Evolutionary conservation across 306 rosid genomes (phyloP).

Genomic region (Rosa chinensis): DNA sequence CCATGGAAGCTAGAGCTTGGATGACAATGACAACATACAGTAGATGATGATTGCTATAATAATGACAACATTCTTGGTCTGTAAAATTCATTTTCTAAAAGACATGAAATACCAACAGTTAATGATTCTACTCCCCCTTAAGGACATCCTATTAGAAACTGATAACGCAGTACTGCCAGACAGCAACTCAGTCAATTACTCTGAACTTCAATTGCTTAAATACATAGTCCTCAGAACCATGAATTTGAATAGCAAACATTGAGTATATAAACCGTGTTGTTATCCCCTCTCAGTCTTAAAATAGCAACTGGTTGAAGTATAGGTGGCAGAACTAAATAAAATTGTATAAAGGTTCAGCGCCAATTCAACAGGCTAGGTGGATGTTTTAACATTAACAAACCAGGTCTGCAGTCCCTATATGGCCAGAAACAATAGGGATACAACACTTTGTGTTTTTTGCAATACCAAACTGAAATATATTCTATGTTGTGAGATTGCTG

Average conservation of each 20-base stretch:
- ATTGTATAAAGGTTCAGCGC: conserved; percentile 15
- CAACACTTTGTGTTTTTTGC: conserved; percentile 2
- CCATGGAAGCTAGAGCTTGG: neutral
- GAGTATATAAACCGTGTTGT: neutral
- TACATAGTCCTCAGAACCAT: conserved; percentile 18
- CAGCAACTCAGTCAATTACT: conserved; percentile 12
- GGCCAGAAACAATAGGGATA: conserved; percentile 26
- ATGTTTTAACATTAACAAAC: conserved; percentile 21
- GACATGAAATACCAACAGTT: conserved; percentile 6
- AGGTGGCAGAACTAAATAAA: conserved; percentile 3
- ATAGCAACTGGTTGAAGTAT: conserved; percentile 26
- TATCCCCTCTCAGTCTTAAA: conserved; percentile 31
- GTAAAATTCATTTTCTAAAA: neutral
- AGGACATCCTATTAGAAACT: conserved; percentile 12
- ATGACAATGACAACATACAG: neutral
- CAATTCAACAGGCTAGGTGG: conserved; percentile 21
- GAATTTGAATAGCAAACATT: conserved; percentile 19
- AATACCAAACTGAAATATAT: conserved; percentile 31
- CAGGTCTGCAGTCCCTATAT: conserved; percentile 31
- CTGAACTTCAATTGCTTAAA: conserved; percentile 26
- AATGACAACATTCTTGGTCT: conserved; percentile 2
- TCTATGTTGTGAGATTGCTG: conserved; percentile 14
- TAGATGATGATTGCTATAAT: neutral
- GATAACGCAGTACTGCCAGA: neutral
- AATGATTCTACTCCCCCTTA: conserved; percentile 4